phyloP scores from a whole-genome alignment of 179 eudicot species.

The Kewa caespitosa region DNA sequence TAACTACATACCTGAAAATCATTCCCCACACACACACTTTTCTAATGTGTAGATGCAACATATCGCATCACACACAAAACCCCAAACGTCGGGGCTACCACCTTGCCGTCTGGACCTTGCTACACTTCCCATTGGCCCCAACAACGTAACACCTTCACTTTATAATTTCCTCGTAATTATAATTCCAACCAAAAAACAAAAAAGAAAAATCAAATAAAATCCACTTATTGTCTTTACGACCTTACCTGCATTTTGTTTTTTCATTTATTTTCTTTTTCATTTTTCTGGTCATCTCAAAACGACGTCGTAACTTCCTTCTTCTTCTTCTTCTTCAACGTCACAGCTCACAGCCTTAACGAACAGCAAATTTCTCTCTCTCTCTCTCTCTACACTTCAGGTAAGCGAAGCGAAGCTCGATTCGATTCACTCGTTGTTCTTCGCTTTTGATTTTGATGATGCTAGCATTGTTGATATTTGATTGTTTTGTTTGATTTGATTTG shows the following conservation, averaged over 20 bases:
- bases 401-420: neutral
- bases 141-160: slow-evolving; percentile 23
- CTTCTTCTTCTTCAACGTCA: too few species aligned
- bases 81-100: neutral
- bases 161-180: neutral
- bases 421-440: neutral
- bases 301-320: slow-evolving; percentile 27
- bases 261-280: neutral
- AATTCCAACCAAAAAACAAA: too few species aligned
- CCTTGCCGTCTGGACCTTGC: neutral
- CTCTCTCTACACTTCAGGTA: slow-evolving; percentile 7
- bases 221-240: neutral
- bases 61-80: slow-evolving; percentile 1
- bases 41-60: too few species aligned
- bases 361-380: slow-evolving; percentile 16
- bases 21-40: too few species aligned
- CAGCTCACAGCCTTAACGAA: too few species aligned
- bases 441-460: neutral
- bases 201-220: too few species aligned
- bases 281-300: neutral
- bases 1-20: too few species aligned
- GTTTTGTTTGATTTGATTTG: too few species aligned
- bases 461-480: too few species aligned
- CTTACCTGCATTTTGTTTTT: neutral
- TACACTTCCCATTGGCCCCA: slow-evolving; percentile 13